phyloP scores from a whole-genome alignment of 441 rosid genomes.

The Pelargonium hybrid region DNA sequence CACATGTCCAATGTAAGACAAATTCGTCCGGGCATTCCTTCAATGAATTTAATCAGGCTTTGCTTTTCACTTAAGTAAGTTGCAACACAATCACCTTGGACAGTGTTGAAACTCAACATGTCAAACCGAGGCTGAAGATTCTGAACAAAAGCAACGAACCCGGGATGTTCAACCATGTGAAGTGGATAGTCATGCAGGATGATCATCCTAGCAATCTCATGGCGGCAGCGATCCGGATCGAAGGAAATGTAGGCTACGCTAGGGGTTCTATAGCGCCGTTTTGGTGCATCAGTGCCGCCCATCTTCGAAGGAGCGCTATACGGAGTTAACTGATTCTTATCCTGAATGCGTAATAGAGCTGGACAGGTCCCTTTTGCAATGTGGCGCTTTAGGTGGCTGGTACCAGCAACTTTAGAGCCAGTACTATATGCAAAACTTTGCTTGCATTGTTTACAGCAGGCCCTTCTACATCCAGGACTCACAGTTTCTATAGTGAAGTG shows the following conservation, averaged over 20 bases:
- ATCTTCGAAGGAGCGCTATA: conserved; percentile 31
- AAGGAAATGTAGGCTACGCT: conserved; percentile 34
- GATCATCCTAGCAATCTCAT: conserved; percentile 74
- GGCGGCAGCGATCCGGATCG: conserved; percentile 68
- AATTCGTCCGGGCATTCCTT: conserved; percentile 63
- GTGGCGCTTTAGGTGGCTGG: conserved; percentile 71
- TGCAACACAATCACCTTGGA: conserved; percentile 87
- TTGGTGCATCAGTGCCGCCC: conserved; percentile 45
- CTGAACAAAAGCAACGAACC: conserved; percentile 57
- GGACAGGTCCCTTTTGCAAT: conserved; percentile 63
- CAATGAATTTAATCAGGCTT: conserved; percentile 48
- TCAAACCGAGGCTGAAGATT: conserved; percentile 68
- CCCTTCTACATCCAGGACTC: conserved; percentile 51
- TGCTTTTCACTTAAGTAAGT: conserved; percentile 77
- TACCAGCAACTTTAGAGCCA: conserved; percentile 61
- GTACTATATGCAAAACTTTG: conserved; percentile 65
- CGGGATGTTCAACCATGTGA: conserved; percentile 83
- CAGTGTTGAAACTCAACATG: conserved; percentile 53
- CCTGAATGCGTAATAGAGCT: conserved; percentile 42
- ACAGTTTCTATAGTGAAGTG: conserved; percentile 51
- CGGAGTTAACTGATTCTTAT: conserved; percentile 34
- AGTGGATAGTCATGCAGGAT: conserved; percentile 82
- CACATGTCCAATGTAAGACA: conserved; percentile 70
- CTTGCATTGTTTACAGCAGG: conserved; percentile 64
- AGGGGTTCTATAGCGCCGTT: conserved; percentile 58